Percentiles rank a stretch among this genome's conserved stretches.
These are phyloP conservation scores for Emergomyces africanus DNA, from an alignment of 2,329 filamentous ascomycete species.

Conservation along the genomic window DNA sequence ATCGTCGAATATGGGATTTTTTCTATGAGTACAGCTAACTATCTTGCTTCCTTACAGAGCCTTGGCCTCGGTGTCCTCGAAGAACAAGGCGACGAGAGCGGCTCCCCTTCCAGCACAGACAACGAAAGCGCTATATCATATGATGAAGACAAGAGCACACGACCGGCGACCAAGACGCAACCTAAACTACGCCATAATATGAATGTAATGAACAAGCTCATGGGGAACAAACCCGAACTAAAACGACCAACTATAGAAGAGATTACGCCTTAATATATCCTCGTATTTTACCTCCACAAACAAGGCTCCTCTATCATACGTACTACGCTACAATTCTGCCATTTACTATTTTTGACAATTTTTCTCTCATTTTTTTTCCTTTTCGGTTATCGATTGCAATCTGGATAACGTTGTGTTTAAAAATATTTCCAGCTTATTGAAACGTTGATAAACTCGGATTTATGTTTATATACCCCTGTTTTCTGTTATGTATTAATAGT, in stretches of 20 bases:
- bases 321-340: neutral
- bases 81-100: slow-evolving; percentile 21
- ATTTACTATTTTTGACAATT: neutral
- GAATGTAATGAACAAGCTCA: slow-evolving; percentile 24
- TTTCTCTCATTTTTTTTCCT: neutral
- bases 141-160: slow-evolving; percentile 1
- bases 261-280: slow-evolving; percentile 8
- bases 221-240: slow-evolving; percentile 21
- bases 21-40: neutral
- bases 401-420: neutral
- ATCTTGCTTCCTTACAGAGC: slow-evolving; percentile 18
- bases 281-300: neutral
- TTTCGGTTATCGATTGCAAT: neutral
- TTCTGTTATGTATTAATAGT: neutral
- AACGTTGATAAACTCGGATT: neutral
- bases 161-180: neutral
- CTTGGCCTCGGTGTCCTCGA: slow-evolving; percentile 34
- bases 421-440: neutral
- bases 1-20: neutral
- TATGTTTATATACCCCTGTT: neutral
- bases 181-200: slow-evolving; percentile 11
- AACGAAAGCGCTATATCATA: slow-evolving; percentile 6
- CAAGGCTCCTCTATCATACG: neutral
- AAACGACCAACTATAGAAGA: slow-evolving; percentile 29
- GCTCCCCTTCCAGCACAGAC: slow-evolving; percentile 6